These are phyloP conservation scores for Triadica sebifera DNA, from an alignment of 345 rosid genomes.

Conservation along the genomic window DNA sequence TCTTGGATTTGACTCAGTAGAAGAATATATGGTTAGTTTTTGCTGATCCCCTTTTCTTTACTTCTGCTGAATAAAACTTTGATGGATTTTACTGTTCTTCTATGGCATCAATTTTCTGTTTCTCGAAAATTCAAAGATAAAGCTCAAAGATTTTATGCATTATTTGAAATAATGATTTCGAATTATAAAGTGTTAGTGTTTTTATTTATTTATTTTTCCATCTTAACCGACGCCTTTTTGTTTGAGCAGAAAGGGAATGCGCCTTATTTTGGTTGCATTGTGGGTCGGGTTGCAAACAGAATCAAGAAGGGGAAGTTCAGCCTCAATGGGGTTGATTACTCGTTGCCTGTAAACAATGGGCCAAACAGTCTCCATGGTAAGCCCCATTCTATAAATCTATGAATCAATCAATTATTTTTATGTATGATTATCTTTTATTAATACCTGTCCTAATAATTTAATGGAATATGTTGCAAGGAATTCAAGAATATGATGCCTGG, in stretches of 20 bases:
- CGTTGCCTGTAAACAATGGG: slow-evolving; percentile 61
- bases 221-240: neutral
- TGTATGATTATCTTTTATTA: neutral
- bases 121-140: neutral
- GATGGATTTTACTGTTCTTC: no score
- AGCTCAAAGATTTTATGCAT: no score
- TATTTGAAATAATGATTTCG: no score
- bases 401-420: neutral
- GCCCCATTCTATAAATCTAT: neutral
- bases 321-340: slow-evolving; percentile 59
- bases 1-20: slow-evolving; percentile 80
- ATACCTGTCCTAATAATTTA: neutral
- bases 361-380: slow-evolving; percentile 94
- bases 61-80: neutral
- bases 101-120: neutral
- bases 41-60: neutral
- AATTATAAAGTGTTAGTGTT: no score
- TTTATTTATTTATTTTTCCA: no score
- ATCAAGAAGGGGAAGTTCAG: slow-evolving; percentile 78
- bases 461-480: neutral
- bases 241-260: slow-evolving; percentile 59
- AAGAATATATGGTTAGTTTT: slow-evolving; percentile 65
- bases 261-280: slow-evolving; percentile 83
- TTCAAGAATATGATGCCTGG: neutral
- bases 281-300: slow-evolving; percentile 87